Evolutionary conservation across 2,329 filamentous ascomycete species (phyloP).

Genomic region (Pezicula neosporulosa): DNA sequence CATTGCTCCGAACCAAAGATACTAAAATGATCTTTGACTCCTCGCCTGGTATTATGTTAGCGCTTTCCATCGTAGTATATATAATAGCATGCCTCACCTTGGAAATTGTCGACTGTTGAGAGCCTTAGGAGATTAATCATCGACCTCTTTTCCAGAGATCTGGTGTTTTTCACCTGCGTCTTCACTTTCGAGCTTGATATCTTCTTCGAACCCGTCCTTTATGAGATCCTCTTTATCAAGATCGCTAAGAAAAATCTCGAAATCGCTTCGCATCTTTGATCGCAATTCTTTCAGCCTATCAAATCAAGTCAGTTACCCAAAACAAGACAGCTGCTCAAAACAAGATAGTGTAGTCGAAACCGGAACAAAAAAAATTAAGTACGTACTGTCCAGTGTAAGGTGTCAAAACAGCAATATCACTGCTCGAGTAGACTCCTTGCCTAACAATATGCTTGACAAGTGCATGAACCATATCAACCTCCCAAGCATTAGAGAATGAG

Average conservation of each 20-base stretch:
- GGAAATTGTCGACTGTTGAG: slow-evolving; percentile 73
- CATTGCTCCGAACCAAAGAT: slow-evolving; percentile 69
- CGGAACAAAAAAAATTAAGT: neutral
- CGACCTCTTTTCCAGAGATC: slow-evolving; percentile 16
- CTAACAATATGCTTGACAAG: slow-evolving; percentile 62
- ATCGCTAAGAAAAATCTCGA: slow-evolving; percentile 29
- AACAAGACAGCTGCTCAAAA: neutral
- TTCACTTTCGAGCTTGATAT: slow-evolving; percentile 2
- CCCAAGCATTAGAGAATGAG: slow-evolving; percentile 45
- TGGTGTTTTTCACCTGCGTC: neutral
- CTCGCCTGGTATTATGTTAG: slow-evolving; percentile 30
- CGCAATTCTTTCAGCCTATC: slow-evolving; percentile 30
- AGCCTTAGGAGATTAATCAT: slow-evolving; percentile 26
- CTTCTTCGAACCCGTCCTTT: slow-evolving; percentile 12
- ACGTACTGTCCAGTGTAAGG: slow-evolving; percentile 54
- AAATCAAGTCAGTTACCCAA: neutral
- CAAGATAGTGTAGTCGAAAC: neutral
- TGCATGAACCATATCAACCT: slow-evolving; percentile 59
- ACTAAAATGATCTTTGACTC: slow-evolving; percentile 70
- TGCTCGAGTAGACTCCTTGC: slow-evolving; percentile 56
- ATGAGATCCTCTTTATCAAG: slow-evolving; percentile 24
- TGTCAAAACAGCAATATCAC: slow-evolving; percentile 69
- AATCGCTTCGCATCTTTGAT: slow-evolving; percentile 18
- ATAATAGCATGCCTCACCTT: slow-evolving; percentile 28
- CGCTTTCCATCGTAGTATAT: too few relatives aligned